Evolutionary conservation across 108 stramenopile genomes (phyloP).

Genomic region (Nitzschia sp.): DNA sequence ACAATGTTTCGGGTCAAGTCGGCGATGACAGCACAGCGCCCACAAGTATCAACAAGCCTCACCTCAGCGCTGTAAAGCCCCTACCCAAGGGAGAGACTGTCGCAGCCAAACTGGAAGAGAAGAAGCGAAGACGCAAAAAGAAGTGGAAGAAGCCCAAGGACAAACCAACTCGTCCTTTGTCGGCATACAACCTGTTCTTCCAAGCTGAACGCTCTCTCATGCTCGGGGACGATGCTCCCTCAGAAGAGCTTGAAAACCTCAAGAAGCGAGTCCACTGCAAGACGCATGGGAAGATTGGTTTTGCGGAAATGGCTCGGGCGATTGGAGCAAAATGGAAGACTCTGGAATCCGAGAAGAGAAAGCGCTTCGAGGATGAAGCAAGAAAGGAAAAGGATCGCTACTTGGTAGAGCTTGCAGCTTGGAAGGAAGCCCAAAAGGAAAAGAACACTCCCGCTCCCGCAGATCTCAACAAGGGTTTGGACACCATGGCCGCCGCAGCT

Average conservation of each 20-base stretch:
- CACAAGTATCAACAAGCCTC: background rate
- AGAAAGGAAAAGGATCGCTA: slow-evolving; percentile 36
- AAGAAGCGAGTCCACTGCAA: slow-evolving; percentile 63
- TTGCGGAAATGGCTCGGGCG: slow-evolving; percentile 65
- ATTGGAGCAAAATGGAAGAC: slow-evolving; percentile 67
- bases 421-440: slow-evolving; percentile 33
- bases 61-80: background rate
- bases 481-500: slow-evolving; percentile 11
- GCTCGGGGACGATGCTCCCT: slow-evolving; percentile 34
- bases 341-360: slow-evolving; percentile 19
- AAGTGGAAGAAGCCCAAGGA: slow-evolving; percentile 42
- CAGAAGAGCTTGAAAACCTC: slow-evolving; percentile 19
- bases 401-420: slow-evolving; percentile 30
- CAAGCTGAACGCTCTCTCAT: slow-evolving; percentile 27
- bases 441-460: background rate
- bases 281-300: slow-evolving; percentile 79
- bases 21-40: background rate
- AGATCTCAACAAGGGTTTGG: slow-evolving; percentile 5
- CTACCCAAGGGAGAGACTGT: too few species aligned
- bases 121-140: slow-evolving; percentile 18
- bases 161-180: slow-evolving; percentile 39
- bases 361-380: slow-evolving; percentile 24
- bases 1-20: background rate
- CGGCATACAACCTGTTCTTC: slow-evolving; percentile 44
- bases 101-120: slow-evolving; percentile 13